A percentile compares a stretch with the other conserved stretches of the same genome.
These are phyloP conservation scores for Globisporangium middletonii DNA, from an alignment of 352 stramenopile genomes.

Conservation along the genomic window DNA sequence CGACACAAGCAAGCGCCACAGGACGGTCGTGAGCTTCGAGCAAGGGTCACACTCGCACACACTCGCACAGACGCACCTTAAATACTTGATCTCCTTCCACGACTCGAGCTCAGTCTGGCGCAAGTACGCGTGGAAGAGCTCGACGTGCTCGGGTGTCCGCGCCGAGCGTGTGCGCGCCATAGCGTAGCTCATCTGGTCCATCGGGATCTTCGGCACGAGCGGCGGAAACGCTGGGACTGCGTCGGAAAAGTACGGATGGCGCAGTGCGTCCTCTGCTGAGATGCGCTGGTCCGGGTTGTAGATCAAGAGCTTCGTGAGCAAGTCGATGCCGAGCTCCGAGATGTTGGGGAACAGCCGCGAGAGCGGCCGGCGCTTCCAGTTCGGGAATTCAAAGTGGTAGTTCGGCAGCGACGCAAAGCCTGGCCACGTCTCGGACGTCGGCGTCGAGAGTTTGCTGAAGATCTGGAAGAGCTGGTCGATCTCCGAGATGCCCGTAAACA, in stretches of 20 bases:
- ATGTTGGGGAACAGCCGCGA: constrained; percentile 69
- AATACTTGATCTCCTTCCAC: constrained; percentile 86
- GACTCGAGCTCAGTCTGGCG: constrained; percentile 70
- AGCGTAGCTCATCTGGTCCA: constrained; percentile 73
- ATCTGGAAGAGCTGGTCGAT: constrained; percentile 87
- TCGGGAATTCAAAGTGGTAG: constrained; percentile 90
- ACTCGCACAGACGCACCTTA: constrained; percentile 39
- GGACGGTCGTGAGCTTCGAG: constrained; percentile 1
- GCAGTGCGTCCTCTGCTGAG: constrained; percentile 71
- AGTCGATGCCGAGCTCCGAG: constrained; percentile 59
- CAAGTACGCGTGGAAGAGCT: constrained; percentile 75
- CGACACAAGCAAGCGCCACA: not conserved
- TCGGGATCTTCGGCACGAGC: constrained; percentile 62
- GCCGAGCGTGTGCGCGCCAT: constrained; percentile 39
- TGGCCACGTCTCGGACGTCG: constrained; percentile 94
- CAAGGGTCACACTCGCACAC: not conserved
- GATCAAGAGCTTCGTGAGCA: constrained; percentile 69
- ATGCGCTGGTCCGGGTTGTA: constrained; percentile 84
- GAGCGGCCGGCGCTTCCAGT: constrained; percentile 65
- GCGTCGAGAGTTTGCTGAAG: constrained; percentile 94
- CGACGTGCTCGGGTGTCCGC: constrained; percentile 63
- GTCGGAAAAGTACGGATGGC: constrained; percentile 75
- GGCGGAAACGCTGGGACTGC: constrained; percentile 30
- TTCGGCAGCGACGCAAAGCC: constrained; percentile 96
- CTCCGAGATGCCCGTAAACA: constrained; percentile 79